Base-by-base conservation (phyloP, 1,284 basidiomycete species). In the Boletus albobrunnescens region DNA sequence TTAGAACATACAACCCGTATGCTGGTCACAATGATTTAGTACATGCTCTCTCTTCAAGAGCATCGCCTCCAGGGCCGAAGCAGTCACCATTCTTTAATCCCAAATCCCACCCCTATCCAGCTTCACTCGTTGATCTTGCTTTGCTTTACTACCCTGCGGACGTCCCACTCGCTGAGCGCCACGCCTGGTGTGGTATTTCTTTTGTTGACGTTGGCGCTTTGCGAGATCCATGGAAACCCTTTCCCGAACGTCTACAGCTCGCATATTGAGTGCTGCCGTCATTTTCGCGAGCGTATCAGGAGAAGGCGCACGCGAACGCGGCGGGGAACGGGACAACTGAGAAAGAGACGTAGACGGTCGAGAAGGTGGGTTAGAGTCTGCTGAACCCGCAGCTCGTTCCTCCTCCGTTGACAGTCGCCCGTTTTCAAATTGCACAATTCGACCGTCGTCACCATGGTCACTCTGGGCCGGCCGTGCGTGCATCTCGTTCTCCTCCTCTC, bases 71-170 rank as follows among this genome's bases (percentile, higher is more conserved):
- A n/a, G n/a, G n/a, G n/a, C n/a, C n/a, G n/a, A n/a, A n/a, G n/a
- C n/a, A n/a, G n/a, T n/a, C n/a, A 53, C 53, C 32, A 36, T 50
- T 47, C 44, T n/a, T 62, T 48, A 84, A 37, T 79, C 82, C 84
- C 86, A 88, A 36, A 80, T 69, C 20, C 77, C 81, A 52, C 76
- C 71, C 47, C 72, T 72, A 59, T 86, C 83, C 10, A 83, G 57
- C 59, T 81, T 79, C 26, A 89, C 76, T 50, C 78, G 75, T 27
- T 69, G 77, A 57, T 89, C 87, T 58, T 81, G 80, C 69, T 92
- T 94, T 51, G 84, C 87, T 66, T 94, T 94, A 63, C 87, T 89
- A 14, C 92, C 91, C 57, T 84, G 82, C 17, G 81, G 73, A 36
- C 88, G 75, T 22, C 91, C 91, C 23, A 78, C 81, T 51, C 79